These are phyloP conservation scores for Coemansia sp. DNA, from an alignment of 371 early-diverging fungal species.

Conservation along the genomic window DNA sequence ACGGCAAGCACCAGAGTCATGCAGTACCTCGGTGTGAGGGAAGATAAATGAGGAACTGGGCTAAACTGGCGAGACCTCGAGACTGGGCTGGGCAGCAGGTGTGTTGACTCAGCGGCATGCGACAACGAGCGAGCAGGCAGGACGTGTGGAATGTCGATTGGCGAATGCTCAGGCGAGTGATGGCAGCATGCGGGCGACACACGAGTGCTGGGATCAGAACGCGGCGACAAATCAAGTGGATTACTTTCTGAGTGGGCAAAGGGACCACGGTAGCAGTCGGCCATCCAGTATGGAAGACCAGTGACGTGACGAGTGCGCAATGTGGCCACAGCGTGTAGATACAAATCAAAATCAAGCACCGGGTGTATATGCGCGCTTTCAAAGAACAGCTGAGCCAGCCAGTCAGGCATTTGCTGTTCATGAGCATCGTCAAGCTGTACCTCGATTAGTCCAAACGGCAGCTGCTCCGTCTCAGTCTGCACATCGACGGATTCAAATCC, in stretches of 20 bases:
- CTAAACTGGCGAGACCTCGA: not conserved
- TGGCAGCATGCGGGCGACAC: not conserved
- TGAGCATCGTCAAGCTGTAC: constrained; percentile 11
- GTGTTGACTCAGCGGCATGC: constrained; percentile 13
- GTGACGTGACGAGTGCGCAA: constrained; percentile 5
- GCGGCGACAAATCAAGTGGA: not conserved
- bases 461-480: not conserved
- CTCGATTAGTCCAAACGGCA: constrained; percentile 31
- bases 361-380: constrained; percentile 39
- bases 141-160: constrained; percentile 4
- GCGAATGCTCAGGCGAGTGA: not conserved
- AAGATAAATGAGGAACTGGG: not conserved
- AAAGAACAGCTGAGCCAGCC: constrained; percentile 42
- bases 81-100: constrained; percentile 11
- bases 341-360: constrained; percentile 46
- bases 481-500: not conserved
- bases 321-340: constrained; percentile 33
- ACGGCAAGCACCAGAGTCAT: constrained; percentile 6
- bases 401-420: constrained; percentile 26
- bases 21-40: not conserved
- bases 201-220: not conserved
- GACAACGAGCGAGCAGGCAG: not conserved
- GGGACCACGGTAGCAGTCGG: constrained; percentile 22
- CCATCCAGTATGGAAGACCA: constrained; percentile 42
- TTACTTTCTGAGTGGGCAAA: not conserved